phyloP scores from a whole-genome alignment of 257 asterid genomes.

The Penstemon davidsonii region DNA sequence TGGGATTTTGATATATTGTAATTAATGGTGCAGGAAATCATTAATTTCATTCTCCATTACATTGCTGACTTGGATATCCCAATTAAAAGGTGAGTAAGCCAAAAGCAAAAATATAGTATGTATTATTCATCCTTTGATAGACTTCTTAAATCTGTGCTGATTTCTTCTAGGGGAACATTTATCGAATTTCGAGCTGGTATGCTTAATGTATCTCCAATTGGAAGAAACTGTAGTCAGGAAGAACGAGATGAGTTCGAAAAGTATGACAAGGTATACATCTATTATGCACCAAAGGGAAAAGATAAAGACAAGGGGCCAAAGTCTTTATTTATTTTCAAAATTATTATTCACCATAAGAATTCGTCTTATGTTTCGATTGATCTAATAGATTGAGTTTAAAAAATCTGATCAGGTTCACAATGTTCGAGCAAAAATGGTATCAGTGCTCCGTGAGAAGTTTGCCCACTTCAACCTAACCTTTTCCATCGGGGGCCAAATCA shows the following conservation, averaged over 20 bases:
- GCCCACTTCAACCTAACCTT: constrained; percentile 73
- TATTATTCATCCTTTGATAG: neutral
- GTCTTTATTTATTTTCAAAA: constrained; percentile 6
- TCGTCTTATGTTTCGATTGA: constrained; percentile 16
- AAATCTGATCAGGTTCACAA: constrained; percentile 63
- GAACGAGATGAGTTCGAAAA: constrained; percentile 92
- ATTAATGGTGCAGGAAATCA: constrained; percentile 71
- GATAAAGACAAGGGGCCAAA: neutral
- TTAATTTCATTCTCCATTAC: constrained; percentile 88
- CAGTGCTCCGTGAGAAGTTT: constrained; percentile 77
- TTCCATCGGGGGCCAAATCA: constrained; percentile 96
- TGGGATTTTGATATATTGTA: constrained; percentile 27
- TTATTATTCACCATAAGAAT: constrained; percentile 2
- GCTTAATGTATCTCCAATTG: constrained; percentile 96
- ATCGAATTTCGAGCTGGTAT: constrained; percentile 96
- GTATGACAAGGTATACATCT: constrained; percentile 78
- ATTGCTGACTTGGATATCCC: constrained; percentile 98
- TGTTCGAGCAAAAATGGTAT: constrained; percentile 83
- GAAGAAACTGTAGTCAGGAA: constrained; percentile 98
- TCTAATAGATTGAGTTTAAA: constrained; percentile 20
- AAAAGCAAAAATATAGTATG: constrained; percentile 8
- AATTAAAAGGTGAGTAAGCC: constrained; percentile 71
- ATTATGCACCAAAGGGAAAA: neutral
- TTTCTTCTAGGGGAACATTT: constrained; percentile 77
- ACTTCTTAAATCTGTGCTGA: constrained; percentile 26